phyloP scores from a whole-genome alignment of 169 alveolate genomes.

The Plasmodium billcollinsi region DNA sequence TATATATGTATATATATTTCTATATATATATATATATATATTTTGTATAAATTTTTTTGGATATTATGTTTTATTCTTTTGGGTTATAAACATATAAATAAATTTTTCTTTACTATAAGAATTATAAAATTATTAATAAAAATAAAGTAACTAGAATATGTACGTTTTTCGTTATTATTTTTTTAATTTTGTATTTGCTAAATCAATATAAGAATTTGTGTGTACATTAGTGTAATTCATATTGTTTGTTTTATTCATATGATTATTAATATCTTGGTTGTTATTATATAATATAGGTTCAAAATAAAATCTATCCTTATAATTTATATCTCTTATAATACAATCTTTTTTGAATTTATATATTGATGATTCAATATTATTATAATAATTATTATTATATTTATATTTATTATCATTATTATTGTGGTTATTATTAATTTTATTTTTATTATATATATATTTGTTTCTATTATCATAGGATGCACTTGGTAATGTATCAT shows the following conservation, averaged over 20 bases:
- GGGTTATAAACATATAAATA: conserved; percentile 57
- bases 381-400: not conserved
- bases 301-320: not conserved
- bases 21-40: not conserved
- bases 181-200: conserved; percentile 24
- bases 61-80: conserved; percentile 19
- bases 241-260: conserved; percentile 3
- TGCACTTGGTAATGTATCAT: conserved; percentile 74
- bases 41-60: not conserved
- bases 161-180: conserved; percentile 11
- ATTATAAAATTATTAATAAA: conserved; percentile 16
- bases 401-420: too few species aligned
- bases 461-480: conserved; percentile 9
- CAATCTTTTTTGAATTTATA: conserved; percentile 6
- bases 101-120: conserved; percentile 37
- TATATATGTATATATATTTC: not conserved
- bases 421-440: not conserved
- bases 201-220: conserved; percentile 35
- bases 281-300: conserved; percentile 25
- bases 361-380: conserved; percentile 12
- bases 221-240: not conserved
- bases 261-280: not conserved
- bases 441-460: not conserved
- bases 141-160: conserved; percentile 24
- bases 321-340: not conserved